Percentiles rank a stretch among this genome's conserved stretches.
Conservation (phyloP, 176 grass and related monocot species). For the Oryza glumipatula region DNA sequence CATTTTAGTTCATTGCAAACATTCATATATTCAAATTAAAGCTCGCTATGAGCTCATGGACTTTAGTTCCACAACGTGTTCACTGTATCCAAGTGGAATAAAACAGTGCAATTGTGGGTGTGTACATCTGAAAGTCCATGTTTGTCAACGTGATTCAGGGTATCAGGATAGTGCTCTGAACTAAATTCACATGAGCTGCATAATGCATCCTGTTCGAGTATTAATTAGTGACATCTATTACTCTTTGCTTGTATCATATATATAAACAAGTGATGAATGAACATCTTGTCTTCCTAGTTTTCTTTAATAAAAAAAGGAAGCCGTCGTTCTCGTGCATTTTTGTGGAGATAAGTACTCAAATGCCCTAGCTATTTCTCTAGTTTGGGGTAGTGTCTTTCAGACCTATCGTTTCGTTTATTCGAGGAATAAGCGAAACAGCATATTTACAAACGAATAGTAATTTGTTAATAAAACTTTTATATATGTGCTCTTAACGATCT, state of each 20-base stretch:
- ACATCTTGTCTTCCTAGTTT: background rate
- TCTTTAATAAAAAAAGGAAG: no score
- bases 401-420: no score
- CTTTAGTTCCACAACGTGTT: slow-evolving; percentile 4
- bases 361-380: no score
- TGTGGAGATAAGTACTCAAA: no score
- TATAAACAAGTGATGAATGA: background rate
- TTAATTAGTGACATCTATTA: background rate
- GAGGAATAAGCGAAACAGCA: no score
- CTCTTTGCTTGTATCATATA: background rate
- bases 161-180: background rate
- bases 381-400: no score
- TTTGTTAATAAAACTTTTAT: no score
- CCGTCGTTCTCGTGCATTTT: no score
- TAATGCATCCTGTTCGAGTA: background rate
- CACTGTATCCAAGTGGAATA: slow-evolving; percentile 23
- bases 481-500: no score
- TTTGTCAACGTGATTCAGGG: slow-evolving; percentile 26
- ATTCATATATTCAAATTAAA: slow-evolving; percentile 32
- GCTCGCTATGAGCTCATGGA: background rate
- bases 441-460: no score
- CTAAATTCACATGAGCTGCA: background rate
- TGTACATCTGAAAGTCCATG: background rate
- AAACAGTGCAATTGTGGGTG: slow-evolving; percentile 6
- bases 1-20: slow-evolving; percentile 25